A percentile compares a stretch with the other conserved stretches of the same genome.
Conservation (phyloP, 2,329 filamentous ascomycete genomes). For the Penicillium sp. region DNA sequence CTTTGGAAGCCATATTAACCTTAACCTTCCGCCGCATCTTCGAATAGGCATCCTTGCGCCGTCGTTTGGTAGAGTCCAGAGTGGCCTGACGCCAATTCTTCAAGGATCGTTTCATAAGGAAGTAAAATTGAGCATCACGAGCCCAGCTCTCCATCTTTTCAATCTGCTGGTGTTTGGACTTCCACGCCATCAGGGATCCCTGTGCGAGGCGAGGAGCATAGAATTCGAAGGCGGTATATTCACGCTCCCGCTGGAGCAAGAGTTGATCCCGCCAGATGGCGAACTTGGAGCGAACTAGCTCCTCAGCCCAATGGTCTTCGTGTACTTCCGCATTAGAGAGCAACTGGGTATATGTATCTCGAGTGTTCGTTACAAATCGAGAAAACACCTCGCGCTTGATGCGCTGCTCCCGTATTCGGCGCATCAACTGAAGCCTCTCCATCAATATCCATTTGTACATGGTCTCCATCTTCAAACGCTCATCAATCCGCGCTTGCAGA, state of each 20-base stretch:
- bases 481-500: constrained; percentile 57
- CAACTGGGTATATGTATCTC: constrained; percentile 42
- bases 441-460: constrained; percentile 66
- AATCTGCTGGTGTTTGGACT: constrained; percentile 45
- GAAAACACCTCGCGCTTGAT: constrained; percentile 45
- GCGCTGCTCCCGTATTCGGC: constrained; percentile 45
- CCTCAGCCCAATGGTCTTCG: constrained; percentile 37
- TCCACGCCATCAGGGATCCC: constrained; percentile 47
- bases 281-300: constrained; percentile 42
- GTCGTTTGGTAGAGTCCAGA: constrained; percentile 54
- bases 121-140: constrained; percentile 60
- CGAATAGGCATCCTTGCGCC: constrained; percentile 60
- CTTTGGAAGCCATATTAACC: constrained; percentile 54
- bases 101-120: constrained; percentile 54
- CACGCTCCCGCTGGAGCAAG: constrained; percentile 45
- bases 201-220: constrained; percentile 47
- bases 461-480: constrained; percentile 58
- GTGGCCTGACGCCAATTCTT: constrained; percentile 58
- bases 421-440: constrained; percentile 47
- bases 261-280: constrained; percentile 44
- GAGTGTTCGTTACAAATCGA: constrained; percentile 45
- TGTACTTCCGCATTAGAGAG: constrained; percentile 43
- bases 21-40: constrained; percentile 58
- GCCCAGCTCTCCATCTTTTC: constrained; percentile 57
- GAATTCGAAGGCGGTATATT: constrained; percentile 48